Evolutionary conservation across 805 yeast species (phyloP), one percentile per base, ranked within the genome.

Genomic region (Saccharomycopsis malanga): DNA sequence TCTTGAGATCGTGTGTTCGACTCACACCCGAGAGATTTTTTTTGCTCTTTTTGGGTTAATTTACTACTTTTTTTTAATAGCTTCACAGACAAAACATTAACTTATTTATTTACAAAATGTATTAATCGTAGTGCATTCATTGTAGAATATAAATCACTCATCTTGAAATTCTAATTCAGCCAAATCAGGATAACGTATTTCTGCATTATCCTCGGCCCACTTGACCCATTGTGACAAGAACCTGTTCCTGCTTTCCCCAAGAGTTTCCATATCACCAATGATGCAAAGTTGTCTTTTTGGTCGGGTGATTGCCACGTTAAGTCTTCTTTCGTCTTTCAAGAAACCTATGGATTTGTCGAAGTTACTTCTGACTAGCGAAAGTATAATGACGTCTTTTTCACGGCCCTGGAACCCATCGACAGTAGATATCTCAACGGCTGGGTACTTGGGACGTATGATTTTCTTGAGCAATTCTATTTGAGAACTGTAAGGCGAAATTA

Each of bases 331-430:
- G 55, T 91, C 97, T 21, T 72, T 71, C 45, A 93, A 66, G 58
- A 91, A 93, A 7, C 98, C 98, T 40, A 89, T 81, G 44, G 82
- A 85, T 29, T 71, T 62, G 2, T 65, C 57, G 18, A 74, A 81
- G 61, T 91, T 91, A 34, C 93, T 82, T 53, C 98, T 70, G 2
- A 91, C 97, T 45, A 91, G 62, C 1, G 93, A 74, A 10, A 93
- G 65, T 1, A 91, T 72, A 4, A 91, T 87, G 0, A 80, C 82
- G 56, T 89, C 94, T 61, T 91, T 93, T 59, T 91, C 98, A 52
- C 97, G 70, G 1, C 98, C 98, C 67, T 91, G 98, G 58, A 91
- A 93, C 1, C 97, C 97, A 65, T 91, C 98, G 3, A 91, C 91
- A 0, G 97, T 87, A 3, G 95, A 78, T 0, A 89, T 76, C 58